Evolutionary conservation across 495 filamentous ascomycete genomes (phyloP).

Genomic region (Lophiotrema nucula): DNA sequence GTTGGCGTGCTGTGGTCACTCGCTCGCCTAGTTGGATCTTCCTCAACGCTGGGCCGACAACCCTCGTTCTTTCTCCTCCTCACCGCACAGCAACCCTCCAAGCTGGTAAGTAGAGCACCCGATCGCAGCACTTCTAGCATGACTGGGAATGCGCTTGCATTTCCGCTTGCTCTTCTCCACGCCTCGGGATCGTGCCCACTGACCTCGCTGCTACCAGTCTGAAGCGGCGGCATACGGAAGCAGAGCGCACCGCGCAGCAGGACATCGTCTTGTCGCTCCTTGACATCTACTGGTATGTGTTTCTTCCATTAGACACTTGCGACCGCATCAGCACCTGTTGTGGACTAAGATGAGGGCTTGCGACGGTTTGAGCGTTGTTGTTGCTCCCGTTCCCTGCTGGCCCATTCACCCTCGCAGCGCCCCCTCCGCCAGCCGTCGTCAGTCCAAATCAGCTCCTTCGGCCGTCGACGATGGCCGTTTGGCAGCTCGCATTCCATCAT

Average conservation of each 20-base stretch:
- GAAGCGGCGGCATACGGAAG: constrained; percentile 32
- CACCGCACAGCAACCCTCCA: neutral
- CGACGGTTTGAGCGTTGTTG: neutral
- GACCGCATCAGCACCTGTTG: constrained; percentile 10
- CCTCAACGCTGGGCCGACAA: neutral
- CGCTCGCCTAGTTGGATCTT: too few relatives aligned
- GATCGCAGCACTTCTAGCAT: neutral
- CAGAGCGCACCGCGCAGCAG: constrained; percentile 17
- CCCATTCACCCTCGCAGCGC: constrained; percentile 29
- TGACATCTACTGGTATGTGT: constrained; percentile 25
- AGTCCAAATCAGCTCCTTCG: constrained; percentile 2
- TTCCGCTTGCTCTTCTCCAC: neutral
- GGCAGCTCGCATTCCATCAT: constrained; percentile 10
- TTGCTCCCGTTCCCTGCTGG: constrained; percentile 17
- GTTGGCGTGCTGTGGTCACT: neutral
- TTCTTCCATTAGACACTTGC: constrained; percentile 22
- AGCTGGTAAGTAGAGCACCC: neutral
- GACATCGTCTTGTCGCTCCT: constrained; percentile 15
- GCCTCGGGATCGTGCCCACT: constrained; percentile 8
- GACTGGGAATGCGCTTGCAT: neutral
- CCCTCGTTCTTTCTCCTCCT: neutral
- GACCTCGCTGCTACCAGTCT: constrained; percentile 9
- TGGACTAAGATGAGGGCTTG: neutral
- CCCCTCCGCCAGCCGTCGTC: constrained; percentile 2
- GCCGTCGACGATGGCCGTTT: constrained; percentile 8